These are phyloP conservation scores for Abrus precatorius DNA, from an alignment of 306 rosid genomes.

Conservation along the genomic window DNA sequence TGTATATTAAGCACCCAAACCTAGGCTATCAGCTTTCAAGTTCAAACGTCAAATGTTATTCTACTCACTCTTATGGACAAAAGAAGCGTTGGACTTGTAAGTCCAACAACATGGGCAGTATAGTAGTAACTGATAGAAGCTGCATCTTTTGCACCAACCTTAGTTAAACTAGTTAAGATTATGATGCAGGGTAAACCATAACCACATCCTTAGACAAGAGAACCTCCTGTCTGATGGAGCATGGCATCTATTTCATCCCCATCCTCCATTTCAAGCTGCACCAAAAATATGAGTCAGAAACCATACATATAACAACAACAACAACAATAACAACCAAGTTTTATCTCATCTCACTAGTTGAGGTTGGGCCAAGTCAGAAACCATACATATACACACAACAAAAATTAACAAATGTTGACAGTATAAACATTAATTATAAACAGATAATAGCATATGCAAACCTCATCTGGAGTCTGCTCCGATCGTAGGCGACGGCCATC, in stretches of 20 bases:
- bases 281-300: slow-evolving; percentile 16
- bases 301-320: not conserved
- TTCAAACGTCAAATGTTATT: too few species aligned
- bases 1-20: too few species aligned
- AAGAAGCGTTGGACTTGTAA: not conserved
- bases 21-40: not conserved
- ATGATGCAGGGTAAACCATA: slow-evolving; percentile 4
- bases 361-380: too few species aligned
- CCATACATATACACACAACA: too few species aligned
- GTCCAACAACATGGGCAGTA: not conserved
- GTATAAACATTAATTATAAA: not conserved
- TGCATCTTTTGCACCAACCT: slow-evolving; percentile 37
- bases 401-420: too few species aligned
- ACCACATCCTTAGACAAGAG: slow-evolving; percentile 31
- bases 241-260: slow-evolving; percentile 86
- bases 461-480: slow-evolving; percentile 89
- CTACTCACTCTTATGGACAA: slow-evolving; percentile 11
- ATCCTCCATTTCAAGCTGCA: slow-evolving; percentile 89
- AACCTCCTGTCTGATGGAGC: slow-evolving; percentile 87
- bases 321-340: too few species aligned
- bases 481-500: slow-evolving; percentile 82
- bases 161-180: slow-evolving; percentile 40
- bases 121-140: slow-evolving; percentile 34
- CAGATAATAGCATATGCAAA: slow-evolving; percentile 4
- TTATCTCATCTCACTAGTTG: too few species aligned